phyloP scores from a whole-genome alignment of 805 yeast genomes.

The Zygosaccharomyces siamensis region DNA sequence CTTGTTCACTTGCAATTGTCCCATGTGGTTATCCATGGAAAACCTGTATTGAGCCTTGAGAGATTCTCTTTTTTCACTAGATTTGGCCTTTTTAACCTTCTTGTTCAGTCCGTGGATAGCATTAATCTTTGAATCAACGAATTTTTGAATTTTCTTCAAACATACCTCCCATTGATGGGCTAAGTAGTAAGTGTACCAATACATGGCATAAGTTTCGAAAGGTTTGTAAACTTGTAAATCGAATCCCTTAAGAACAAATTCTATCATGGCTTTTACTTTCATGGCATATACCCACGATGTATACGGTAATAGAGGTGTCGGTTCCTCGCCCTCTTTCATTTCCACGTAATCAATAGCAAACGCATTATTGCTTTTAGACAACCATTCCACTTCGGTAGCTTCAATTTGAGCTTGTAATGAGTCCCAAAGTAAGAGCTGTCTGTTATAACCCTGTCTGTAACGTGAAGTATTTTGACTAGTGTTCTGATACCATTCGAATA shows the following conservation, averaged over 20 bases:
- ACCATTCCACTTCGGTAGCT: slow-evolving; percentile 48
- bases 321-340: slow-evolving; percentile 13
- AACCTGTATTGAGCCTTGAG: slow-evolving; percentile 35
- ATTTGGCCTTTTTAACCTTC: slow-evolving; percentile 44
- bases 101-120: slow-evolving; percentile 35
- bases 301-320: slow-evolving; percentile 51
- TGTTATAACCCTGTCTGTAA: slow-evolving; percentile 68
- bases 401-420: slow-evolving; percentile 74
- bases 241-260: slow-evolving; percentile 67
- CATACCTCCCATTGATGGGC: slow-evolving; percentile 45
- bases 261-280: slow-evolving; percentile 67
- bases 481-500: slow-evolving; percentile 42
- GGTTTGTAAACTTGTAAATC: slow-evolving; percentile 67
- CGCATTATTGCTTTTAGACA: slow-evolving; percentile 34
- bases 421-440: slow-evolving; percentile 62
- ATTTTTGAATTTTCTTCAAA: slow-evolving; percentile 31
- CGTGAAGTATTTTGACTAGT: slow-evolving; percentile 69
- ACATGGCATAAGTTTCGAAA: slow-evolving; percentile 63
- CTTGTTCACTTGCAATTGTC: slow-evolving; percentile 32
- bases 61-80: slow-evolving; percentile 46
- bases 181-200: slow-evolving; percentile 61
- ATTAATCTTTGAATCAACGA: slow-evolving; percentile 35
- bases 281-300: slow-evolving; percentile 64
- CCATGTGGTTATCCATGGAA: slow-evolving; percentile 35
- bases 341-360: slow-evolving; percentile 26